Conservation (phyloP, 805 yeast species). For the Grigorovia transvaalensis region DNA sequence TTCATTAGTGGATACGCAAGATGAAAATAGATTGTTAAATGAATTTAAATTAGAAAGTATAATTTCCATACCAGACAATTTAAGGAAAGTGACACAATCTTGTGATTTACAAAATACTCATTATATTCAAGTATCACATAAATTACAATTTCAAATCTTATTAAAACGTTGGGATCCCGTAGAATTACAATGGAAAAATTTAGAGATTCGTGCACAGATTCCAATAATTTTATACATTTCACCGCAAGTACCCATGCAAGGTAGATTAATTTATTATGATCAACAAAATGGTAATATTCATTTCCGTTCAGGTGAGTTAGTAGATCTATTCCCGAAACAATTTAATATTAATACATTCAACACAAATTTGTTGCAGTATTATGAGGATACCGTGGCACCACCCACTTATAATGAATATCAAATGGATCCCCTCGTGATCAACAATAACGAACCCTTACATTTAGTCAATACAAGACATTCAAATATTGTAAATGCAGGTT, state of each 20-base stretch:
- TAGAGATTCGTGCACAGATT: conserved; percentile 78
- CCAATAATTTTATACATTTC: conserved; percentile 64
- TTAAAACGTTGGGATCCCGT: conserved; percentile 35
- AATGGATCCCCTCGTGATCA: not conserved
- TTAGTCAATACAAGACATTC: not conserved
- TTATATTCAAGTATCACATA: conserved; percentile 66
- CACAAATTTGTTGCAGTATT: not conserved
- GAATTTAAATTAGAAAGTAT: conserved; percentile 54
- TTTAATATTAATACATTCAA: too few species aligned
- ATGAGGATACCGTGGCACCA: not conserved
- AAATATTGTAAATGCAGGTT: not conserved
- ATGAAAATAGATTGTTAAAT: conserved; percentile 31
- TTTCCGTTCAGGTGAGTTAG: conserved; percentile 31
- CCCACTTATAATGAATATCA: conserved; percentile 2
- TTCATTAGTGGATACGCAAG: conserved; percentile 18
- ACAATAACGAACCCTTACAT: not conserved
- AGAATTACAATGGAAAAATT: conserved; percentile 74
- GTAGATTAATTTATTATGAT: conserved; percentile 31
- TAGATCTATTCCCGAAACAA: conserved; percentile 17
- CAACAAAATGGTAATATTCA: conserved; percentile 31
- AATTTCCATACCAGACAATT: conserved; percentile 56
- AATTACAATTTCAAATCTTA: conserved; percentile 61
- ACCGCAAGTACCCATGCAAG: conserved; percentile 59
- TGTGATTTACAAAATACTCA: conserved; percentile 52
- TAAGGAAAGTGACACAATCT: conserved; percentile 72